Percentiles rank a stretch among this genome's conserved stretches.
Evolutionary conservation across 2,329 filamentous ascomycete species (phyloP).

Genomic region (Albophoma yamanashiensis): DNA sequence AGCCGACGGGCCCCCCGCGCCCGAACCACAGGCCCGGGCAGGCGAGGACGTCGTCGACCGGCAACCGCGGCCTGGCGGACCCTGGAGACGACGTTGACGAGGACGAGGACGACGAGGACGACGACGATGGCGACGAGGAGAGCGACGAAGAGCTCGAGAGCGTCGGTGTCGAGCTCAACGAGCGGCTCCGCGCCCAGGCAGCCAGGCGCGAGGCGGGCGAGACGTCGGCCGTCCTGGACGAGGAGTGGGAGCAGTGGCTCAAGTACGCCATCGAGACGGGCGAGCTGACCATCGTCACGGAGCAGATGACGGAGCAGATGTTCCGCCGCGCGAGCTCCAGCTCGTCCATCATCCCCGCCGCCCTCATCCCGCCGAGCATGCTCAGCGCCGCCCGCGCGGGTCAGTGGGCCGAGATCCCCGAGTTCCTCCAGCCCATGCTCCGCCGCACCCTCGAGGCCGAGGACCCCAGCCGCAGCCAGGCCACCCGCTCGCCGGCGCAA

Average conservation of each 20-base stretch:
- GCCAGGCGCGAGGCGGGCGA: conserved; percentile 53
- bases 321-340: conserved; percentile 15
- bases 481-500: not conserved
- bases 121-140: conserved; percentile 36
- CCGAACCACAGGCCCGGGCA: conserved; percentile 7
- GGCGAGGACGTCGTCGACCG: conserved; percentile 4
- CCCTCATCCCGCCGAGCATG: conserved; percentile 39
- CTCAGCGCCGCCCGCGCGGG: conserved; percentile 44
- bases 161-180: conserved; percentile 51
- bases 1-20: conserved; percentile 7
- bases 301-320: conserved; percentile 28
- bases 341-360: conserved; percentile 15
- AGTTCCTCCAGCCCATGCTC: conserved; percentile 42
- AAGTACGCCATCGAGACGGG: conserved; percentile 60
- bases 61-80: conserved; percentile 6
- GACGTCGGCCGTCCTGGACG: conserved; percentile 48
- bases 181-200: conserved; percentile 53
- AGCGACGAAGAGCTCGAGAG: conserved; percentile 41
- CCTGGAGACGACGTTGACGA: conserved; percentile 22
- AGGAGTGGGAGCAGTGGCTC: conserved; percentile 66
- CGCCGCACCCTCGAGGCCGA: conserved; percentile 34
- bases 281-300: conserved; percentile 36
- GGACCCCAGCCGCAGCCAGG: conserved; percentile 6
- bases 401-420: conserved; percentile 47
- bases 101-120: conserved; percentile 28